Conservation (phyloP, 768 basidiomycete genomes). For the Terana coerulea region DNA sequence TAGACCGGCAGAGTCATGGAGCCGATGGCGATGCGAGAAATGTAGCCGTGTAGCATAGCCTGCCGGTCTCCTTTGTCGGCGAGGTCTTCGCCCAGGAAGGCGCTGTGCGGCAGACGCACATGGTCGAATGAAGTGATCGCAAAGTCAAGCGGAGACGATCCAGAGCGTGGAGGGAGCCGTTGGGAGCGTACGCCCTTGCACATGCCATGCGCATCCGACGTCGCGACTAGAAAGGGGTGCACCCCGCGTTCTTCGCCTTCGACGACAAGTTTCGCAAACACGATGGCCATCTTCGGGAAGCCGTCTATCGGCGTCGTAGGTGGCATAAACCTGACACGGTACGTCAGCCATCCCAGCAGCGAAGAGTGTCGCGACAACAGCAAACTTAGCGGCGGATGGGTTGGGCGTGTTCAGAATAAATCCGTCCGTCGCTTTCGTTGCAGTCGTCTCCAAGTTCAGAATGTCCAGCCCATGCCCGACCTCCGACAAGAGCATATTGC, state of each 20-base stretch:
- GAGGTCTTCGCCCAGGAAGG: slow-evolving; percentile 2
- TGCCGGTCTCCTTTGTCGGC: not conserved
- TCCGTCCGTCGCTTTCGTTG: slow-evolving; percentile 5
- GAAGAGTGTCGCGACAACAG: no score
- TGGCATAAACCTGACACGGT: no score
- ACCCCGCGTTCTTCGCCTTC: slow-evolving; percentile 4
- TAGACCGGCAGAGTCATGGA: not conserved
- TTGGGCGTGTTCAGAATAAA: no score
- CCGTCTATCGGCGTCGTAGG: no score
- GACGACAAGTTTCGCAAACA: no score
- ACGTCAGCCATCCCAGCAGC: no score
- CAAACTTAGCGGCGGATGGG: no score
- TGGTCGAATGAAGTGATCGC: slow-evolving; percentile 14
- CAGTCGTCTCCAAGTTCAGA: slow-evolving; percentile 5
- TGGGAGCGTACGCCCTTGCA: not conserved
- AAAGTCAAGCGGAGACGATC: slow-evolving; percentile 17
- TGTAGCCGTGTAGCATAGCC: slow-evolving; percentile 2
- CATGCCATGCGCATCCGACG: not conserved
- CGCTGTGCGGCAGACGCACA: slow-evolving; percentile 8
- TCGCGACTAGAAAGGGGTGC: slow-evolving; percentile 2
- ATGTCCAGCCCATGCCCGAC: slow-evolving; percentile 7
- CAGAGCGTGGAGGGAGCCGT: slow-evolving; percentile 17
- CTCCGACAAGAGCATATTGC: slow-evolving; percentile 2
- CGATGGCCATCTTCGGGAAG: no score
- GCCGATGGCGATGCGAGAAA: slow-evolving; percentile 1